phyloP scores from a whole-genome alignment of 2,329 filamentous ascomycete species.

The Tolypocladium album region DNA sequence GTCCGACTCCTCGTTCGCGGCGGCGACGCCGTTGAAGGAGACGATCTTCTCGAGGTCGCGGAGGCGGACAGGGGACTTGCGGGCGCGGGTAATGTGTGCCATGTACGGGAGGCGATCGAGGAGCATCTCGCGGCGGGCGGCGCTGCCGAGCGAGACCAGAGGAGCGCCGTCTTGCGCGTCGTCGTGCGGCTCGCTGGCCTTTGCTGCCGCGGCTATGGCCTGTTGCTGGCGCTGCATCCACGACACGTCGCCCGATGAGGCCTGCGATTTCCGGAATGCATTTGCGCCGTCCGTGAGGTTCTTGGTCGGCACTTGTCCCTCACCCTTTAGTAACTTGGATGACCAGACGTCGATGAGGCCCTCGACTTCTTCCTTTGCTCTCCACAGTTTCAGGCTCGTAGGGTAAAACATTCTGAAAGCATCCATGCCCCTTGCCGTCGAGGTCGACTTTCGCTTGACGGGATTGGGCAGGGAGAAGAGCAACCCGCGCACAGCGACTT shows the following conservation, averaged over 20 bases:
- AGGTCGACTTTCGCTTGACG: constrained; percentile 57
- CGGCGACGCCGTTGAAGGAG: constrained; percentile 48
- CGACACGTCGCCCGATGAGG: constrained; percentile 14
- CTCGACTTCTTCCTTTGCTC: constrained; percentile 71
- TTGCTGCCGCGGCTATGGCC: constrained; percentile 7
- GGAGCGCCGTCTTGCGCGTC: constrained; percentile 19
- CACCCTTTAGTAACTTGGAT: constrained; percentile 46
- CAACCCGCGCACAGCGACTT: constrained; percentile 78
- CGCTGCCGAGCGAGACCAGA: constrained; percentile 49
- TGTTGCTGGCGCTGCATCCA: constrained; percentile 25
- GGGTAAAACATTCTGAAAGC: constrained; percentile 90
- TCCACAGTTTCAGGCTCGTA: constrained; percentile 72
- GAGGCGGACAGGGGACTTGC: constrained; percentile 30
- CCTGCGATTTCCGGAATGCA: constrained; percentile 35
- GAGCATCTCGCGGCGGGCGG: constrained; percentile 62
- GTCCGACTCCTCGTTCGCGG: constrained; percentile 34
- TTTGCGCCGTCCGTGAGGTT: constrained; percentile 34
- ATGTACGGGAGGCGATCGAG: constrained; percentile 84
- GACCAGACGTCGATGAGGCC: constrained; percentile 62
- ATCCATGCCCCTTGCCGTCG: constrained; percentile 39
- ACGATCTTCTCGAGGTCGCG: constrained; percentile 59
- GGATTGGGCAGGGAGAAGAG: constrained; percentile 77
- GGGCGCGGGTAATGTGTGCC: constrained; percentile 48
- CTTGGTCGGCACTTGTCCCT: constrained; percentile 25
- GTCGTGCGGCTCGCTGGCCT: constrained; percentile 5